Evolutionary conservation across 1,284 basidiomycete species (phyloP).

Genomic region (Pulveroboletus sp.): DNA sequence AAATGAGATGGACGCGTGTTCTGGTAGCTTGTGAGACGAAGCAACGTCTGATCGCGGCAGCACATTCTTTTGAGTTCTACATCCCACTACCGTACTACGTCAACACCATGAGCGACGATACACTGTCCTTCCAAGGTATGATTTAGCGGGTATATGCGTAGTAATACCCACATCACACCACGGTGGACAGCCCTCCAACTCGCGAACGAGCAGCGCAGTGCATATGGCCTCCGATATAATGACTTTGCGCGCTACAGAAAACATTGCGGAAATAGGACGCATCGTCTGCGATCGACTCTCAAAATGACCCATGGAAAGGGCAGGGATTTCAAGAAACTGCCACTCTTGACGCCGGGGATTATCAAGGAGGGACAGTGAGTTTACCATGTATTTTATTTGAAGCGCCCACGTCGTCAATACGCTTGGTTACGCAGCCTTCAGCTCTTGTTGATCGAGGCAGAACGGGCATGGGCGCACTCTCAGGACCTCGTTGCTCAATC

Average conservation of each 20-base stretch:
- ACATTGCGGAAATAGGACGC: constrained; percentile 88
- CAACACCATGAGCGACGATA: constrained; percentile 27
- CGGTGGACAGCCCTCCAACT: constrained; percentile 64
- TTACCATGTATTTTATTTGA: not conserved
- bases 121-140: constrained; percentile 37
- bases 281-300: constrained; percentile 80
- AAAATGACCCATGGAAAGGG: constrained; percentile 88
- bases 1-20: constrained; percentile 22
- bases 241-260: constrained; percentile 80
- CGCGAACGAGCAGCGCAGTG: constrained; percentile 85
- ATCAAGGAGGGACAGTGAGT: constrained; percentile 81
- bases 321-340: constrained; percentile 82
- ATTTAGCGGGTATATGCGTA: constrained; percentile 1
- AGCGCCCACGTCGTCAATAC: not conserved
- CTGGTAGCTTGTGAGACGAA: constrained; percentile 8
- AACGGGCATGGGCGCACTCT: constrained; percentile 89
- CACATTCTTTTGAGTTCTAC: constrained; percentile 18
- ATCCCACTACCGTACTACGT: constrained; percentile 21
- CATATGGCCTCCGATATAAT: constrained; percentile 88
- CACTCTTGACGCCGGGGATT: constrained; percentile 58
- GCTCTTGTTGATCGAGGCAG: constrained; percentile 83
- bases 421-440: constrained; percentile 55
- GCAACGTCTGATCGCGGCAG: constrained; percentile 12
- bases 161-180: constrained; percentile 2
- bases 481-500: constrained; percentile 70